Conservation (phyloP, 2,329 filamentous ascomycete species). For the Fusarium sp. region DNA sequence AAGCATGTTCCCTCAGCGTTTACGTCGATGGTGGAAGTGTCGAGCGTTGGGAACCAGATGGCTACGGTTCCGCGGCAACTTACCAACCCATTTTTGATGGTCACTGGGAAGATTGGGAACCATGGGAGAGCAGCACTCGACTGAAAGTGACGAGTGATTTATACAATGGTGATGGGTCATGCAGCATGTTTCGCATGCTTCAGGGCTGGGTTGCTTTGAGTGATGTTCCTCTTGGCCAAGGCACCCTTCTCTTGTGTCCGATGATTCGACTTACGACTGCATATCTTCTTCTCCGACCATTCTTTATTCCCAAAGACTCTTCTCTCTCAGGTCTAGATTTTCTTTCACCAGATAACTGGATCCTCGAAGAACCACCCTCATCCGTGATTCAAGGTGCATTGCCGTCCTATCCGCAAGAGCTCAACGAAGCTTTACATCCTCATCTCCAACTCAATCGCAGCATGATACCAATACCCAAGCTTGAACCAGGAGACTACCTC, state of each 20-base stretch:
- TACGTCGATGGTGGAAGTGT: constrained; percentile 73
- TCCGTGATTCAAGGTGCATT: constrained; percentile 74
- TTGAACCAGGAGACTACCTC: constrained; percentile 79
- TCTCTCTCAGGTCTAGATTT: constrained; percentile 52
- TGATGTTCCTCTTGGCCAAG: constrained; percentile 71
- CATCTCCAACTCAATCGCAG: constrained; percentile 72
- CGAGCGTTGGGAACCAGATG: constrained; percentile 73
- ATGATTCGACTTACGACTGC: constrained; percentile 76
- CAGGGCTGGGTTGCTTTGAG: constrained; percentile 81
- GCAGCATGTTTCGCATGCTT: constrained; percentile 80
- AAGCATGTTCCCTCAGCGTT: constrained; percentile 65
- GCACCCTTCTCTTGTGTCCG: constrained; percentile 78
- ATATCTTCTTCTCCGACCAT: constrained; percentile 80
- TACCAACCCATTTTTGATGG: constrained; percentile 76
- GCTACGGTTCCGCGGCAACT: constrained; percentile 67
- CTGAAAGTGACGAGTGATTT: constrained; percentile 73
- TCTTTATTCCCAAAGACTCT: constrained; percentile 66
- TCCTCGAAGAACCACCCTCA: constrained; percentile 56
- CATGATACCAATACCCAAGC: constrained; percentile 75
- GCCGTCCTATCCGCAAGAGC: constrained; percentile 75
- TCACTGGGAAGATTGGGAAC: constrained; percentile 79
- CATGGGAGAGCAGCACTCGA: constrained; percentile 76
- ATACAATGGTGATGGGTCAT: constrained; percentile 78
- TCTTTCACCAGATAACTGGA: constrained; percentile 64
- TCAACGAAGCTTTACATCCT: constrained; percentile 72